Conservation (phyloP, 2,329 filamentous ascomycete genomes). For the Alternaria ethzedia region DNA sequence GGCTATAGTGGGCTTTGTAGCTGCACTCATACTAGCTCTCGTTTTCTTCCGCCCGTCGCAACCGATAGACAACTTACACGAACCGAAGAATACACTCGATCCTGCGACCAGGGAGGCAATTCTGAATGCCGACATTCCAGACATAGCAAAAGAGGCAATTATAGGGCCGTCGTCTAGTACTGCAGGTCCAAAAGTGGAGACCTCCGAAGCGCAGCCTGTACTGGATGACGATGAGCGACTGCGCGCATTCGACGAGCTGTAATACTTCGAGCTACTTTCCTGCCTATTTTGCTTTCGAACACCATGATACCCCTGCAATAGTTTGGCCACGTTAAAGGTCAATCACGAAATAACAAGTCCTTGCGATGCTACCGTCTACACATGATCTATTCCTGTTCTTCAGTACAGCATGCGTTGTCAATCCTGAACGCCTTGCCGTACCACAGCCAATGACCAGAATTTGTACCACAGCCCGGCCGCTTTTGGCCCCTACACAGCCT, state of each 20-base stretch:
- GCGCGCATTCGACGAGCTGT: constrained; percentile 34
- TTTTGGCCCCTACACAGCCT: too few relatives aligned
- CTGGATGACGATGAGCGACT: constrained; percentile 23
- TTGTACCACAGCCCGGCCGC: too few relatives aligned
- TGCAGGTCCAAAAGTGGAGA: constrained; percentile 6
- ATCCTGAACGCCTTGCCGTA: too few relatives aligned
- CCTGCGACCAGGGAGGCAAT: constrained; percentile 28
- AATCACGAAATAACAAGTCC: background rate
- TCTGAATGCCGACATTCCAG: constrained; percentile 39
- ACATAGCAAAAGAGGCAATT: constrained; percentile 44
- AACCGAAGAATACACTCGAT: constrained; percentile 17
- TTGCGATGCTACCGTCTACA: background rate
- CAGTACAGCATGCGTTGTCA: too few relatives aligned
- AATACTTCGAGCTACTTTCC: background rate
- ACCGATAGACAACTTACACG: constrained; percentile 15
- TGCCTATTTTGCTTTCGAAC: background rate
- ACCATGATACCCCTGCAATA: constrained; percentile 20
- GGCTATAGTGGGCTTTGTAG: constrained; percentile 59
- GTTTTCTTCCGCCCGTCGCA: constrained; percentile 48
- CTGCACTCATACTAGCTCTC: constrained; percentile 56
- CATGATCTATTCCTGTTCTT: too few relatives aligned
- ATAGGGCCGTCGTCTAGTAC: constrained; percentile 18
- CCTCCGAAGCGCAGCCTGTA: constrained; percentile 2
- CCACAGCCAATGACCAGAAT: too few relatives aligned
- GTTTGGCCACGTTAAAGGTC: background rate